A percentile compares a stretch with the other conserved stretches of the same genome.
Conservation (phyloP, 192 early-diverging fungal species). For the Obelidium mucronatum region DNA sequence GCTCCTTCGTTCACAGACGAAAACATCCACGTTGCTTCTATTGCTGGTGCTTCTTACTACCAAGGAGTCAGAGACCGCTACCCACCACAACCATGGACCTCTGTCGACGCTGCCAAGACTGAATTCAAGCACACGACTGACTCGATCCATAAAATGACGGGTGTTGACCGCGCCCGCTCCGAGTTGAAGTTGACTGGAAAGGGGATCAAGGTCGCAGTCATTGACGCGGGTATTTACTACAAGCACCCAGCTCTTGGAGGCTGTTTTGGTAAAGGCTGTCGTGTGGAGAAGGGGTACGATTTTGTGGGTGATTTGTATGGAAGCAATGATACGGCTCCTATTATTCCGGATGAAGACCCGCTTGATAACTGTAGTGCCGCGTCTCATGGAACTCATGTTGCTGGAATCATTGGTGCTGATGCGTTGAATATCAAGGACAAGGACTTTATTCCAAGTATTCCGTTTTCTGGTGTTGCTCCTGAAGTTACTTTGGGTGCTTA, state of each 20-base stretch:
- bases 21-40: background rate
- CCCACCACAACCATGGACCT: background rate
- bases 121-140: background rate
- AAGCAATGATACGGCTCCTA: background rate
- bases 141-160: conserved; percentile 19
- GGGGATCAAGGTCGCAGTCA: conserved; percentile 58
- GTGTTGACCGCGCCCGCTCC: conserved; percentile 40
- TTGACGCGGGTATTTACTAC: conserved; percentile 62
- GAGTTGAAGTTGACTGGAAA: conserved; percentile 49
- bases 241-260: conserved; percentile 62
- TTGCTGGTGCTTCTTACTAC: background rate
- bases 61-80: background rate
- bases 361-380: conserved; percentile 51
- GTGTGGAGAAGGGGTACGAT: conserved; percentile 49
- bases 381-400: conserved; percentile 59
- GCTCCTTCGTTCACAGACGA: no score
- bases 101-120: background rate
- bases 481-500: conserved; percentile 79
- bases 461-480: conserved; percentile 79
- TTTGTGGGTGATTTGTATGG: conserved; percentile 53
- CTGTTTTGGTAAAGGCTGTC: conserved; percentile 44
- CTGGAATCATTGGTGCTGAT: conserved; percentile 55
- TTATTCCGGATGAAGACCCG: conserved; percentile 46
- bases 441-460: background rate
- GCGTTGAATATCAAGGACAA: conserved; percentile 23